A percentile compares a stretch with the other conserved stretches of the same genome.
These are phyloP conservation scores for Alternaria conjuncta DNA, from an alignment of 2,329 filamentous ascomycete species.

Conservation along the genomic window DNA sequence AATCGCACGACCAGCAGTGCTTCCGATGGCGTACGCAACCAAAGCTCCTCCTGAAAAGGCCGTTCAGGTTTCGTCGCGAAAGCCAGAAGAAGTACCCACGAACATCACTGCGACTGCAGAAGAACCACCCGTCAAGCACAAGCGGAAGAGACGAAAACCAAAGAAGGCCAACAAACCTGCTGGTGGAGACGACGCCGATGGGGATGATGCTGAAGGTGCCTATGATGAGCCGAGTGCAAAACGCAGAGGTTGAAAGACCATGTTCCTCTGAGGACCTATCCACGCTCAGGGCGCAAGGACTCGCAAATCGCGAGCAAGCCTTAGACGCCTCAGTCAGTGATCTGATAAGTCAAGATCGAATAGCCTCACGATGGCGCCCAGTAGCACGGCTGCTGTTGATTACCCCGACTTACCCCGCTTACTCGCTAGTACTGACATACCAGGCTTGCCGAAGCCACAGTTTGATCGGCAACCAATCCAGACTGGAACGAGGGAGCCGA, in stretches of 20 bases:
- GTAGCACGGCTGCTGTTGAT: not conserved
- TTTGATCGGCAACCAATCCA: not conserved
- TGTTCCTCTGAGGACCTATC: not conserved
- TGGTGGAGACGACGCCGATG: conserved; percentile 12
- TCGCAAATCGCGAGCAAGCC: not conserved
- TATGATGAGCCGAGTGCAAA: conserved; percentile 21
- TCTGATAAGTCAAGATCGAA: not conserved
- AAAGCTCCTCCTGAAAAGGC: not conserved
- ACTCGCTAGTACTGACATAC: conserved; percentile 27
- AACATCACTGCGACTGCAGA: conserved; percentile 1
- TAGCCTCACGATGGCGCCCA: not conserved
- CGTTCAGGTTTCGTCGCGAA: not conserved
- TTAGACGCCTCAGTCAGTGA: not conserved
- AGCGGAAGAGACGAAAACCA: conserved; percentile 30
- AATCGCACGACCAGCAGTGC: conserved; percentile 26
- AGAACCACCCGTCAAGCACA: conserved; percentile 25
- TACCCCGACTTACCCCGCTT: conserved; percentile 27
- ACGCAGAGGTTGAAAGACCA: conserved; percentile 20
- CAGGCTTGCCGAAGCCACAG: conserved; percentile 24
- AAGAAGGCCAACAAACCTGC: conserved; percentile 7
- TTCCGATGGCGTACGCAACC: conserved; percentile 9
- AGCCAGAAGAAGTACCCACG: not conserved
- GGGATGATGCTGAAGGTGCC: conserved; percentile 3
- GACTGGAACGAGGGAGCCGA: not conserved
- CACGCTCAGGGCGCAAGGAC: not conserved